Base-by-base conservation (phyloP, 1,139 yeast genomes). In the Debaryomyces coudertii region DNA sequence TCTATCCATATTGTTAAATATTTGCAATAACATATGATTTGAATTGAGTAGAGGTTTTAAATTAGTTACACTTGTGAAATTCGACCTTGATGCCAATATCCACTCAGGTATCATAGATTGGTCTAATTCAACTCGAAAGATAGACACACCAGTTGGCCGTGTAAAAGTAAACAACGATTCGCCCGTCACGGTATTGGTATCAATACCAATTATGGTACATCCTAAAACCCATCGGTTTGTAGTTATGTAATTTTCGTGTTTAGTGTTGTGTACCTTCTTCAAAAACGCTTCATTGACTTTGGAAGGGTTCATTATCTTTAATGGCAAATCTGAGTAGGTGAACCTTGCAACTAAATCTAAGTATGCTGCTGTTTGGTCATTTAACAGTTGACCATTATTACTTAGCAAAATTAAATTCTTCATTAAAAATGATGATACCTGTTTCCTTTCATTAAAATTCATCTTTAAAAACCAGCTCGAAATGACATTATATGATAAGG, bases 381-480 rank as follows among this genome's bases (percentile, higher is more conserved):
- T 73, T 43, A 74, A 58, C 11, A 54, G 73, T 61, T 56, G 66
- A 56, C 25, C 51, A 9, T 53, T 53, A 1, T 59, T 52, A 43
- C 67, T 59, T 22, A 82, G 72, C 7, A 73, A 55, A 9, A 82
- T 67, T 46, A 90, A 63, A 50, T 82, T 84, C 50, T 80, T 77
- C 35, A 84, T 73, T 12, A 90, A 74, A 56, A 81, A 90, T 2
- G 87, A 76, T 1, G 87, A 78, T 39, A 88, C 60, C 39, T 75
- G 71, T 45, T 77, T 76, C 39, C 96, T 69, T 42, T 84, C 84
- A n/a, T 68, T 66, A 52, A 85, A 53, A 25, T 76, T 74, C 58
- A 89, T 76, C 45, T 85, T 82, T 54, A 88, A 65, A 56, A 85
- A 89, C 93, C 96, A 87, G 40, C 80, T 76, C 1, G 87, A 74